Conservation (phyloP, 306 rosid genomes). For the Corylus heterophylla region DNA sequence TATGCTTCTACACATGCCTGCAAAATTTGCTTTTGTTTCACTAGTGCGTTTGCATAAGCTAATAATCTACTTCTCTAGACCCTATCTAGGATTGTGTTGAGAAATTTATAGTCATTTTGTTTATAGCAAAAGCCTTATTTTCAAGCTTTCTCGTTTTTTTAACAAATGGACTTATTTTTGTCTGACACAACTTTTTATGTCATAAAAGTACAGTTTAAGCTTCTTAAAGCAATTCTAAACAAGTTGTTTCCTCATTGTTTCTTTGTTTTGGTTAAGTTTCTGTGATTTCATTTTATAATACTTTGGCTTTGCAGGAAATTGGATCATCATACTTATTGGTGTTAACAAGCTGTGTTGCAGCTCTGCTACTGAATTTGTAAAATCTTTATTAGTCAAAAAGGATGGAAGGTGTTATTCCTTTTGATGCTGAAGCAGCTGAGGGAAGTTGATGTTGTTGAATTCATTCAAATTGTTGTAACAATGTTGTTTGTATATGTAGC, state of each 20-base stretch:
- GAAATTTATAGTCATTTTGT: too few relatives aligned
- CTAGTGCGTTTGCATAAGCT: too few relatives aligned
- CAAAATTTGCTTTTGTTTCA: too few relatives aligned
- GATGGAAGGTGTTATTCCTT: constrained; percentile 12
- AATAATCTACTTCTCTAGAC: too few relatives aligned
- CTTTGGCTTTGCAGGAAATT: constrained; percentile 43
- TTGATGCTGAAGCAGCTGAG: constrained; percentile 26
- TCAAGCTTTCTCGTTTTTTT: too few relatives aligned
- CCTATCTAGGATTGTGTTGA: too few relatives aligned
- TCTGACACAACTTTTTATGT: too few relatives aligned
- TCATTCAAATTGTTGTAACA: constrained; percentile 6
- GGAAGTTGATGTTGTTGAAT: constrained; percentile 14
- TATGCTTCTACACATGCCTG: too few relatives aligned
- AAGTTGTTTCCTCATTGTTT: background rate
- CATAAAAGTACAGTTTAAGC: too few relatives aligned
- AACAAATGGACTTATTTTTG: too few relatives aligned
- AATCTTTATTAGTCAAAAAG: constrained; percentile 21
- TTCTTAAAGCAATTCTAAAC: too few relatives aligned
- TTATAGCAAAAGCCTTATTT: too few relatives aligned
- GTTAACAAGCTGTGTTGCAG: constrained; percentile 45
- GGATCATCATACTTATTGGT: constrained; percentile 53
- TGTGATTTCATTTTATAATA: background rate
- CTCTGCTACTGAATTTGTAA: constrained; percentile 44
- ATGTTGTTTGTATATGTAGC: constrained; percentile 20
- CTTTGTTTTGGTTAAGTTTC: background rate